Evolutionary conservation across 306 rosid species (phyloP), one percentile per base, ranked within the genome.

Genomic region (Lathyrus tuberosus): DNA sequence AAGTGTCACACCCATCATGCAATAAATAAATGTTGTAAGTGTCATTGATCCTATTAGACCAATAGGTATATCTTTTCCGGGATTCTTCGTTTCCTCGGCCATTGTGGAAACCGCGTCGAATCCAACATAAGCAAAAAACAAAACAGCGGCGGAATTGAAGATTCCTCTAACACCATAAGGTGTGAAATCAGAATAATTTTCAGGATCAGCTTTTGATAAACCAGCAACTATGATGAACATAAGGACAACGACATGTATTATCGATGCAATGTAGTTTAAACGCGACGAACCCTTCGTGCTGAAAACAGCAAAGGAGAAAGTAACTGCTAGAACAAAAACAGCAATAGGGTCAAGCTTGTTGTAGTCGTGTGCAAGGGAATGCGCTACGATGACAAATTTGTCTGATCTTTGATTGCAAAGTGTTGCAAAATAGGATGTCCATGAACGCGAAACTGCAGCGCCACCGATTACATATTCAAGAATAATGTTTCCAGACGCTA

Each of bases 401-500:
- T 87, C 83, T 3, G 96, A 65, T 0, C 42, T 7, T n/a, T 13
- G 86, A 78, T 92, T 89, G 84, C 85, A 83, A 3, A 92, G 88
- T 2, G 97, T 87, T 52, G 97, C 86, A 17, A 92, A 89, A 79
- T 92, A 92, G 54, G 97, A 92, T 4, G 97, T 92, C 96, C 95
- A 92, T 0, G 97, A 74, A 1, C 97, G 91, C 2, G 97, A 88
- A 0, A 89, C 95, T 0, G 95, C 91, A 0, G 95, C 97, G 0
- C 89, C 83, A 0, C 83, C 87, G 0, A 92, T 64, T 0, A 89
- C 85, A 9, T 87, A 87, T 47, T 92, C 96, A 0, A 92, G 90
- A 10, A 92, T 81, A 62, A 92, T 89, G 84, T 89, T 92, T 7
- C 97, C 97, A 13, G 92, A 90, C 0, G 94, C 96, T 3, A 89